phyloP scores from a whole-genome alignment of 2,329 filamentous ascomycete genomes.

The Stagonosporopsis chrysanthemi region DNA sequence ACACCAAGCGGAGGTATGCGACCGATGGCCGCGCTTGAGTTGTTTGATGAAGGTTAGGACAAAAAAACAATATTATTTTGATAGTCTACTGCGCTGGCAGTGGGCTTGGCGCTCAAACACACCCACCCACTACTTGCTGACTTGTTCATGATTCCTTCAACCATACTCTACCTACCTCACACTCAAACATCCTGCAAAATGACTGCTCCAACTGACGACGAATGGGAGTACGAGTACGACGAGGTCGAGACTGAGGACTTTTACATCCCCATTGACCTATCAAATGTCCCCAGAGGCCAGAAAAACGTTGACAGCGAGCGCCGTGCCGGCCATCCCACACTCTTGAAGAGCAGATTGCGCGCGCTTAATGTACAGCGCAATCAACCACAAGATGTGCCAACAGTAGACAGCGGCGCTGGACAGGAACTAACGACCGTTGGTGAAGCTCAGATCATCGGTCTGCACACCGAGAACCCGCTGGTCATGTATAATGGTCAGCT shows the following conservation, averaged over 20 bases:
- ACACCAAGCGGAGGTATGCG: conserved; percentile 34
- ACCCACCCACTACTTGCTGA: not conserved
- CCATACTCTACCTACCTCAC: not conserved
- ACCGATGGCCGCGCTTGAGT: conserved; percentile 20
- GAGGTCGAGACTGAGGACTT: conserved; percentile 63
- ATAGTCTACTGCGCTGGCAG: too few species aligned
- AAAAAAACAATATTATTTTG: too few species aligned
- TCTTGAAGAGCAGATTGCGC: conserved; percentile 41
- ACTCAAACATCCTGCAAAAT: not conserved
- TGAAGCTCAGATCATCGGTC: conserved; percentile 79
- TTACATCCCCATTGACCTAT: conserved; percentile 68
- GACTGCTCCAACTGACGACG: conserved; percentile 39
- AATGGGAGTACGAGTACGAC: conserved; percentile 70
- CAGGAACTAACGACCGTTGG: conserved; percentile 36
- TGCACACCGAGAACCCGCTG: conserved; percentile 78
- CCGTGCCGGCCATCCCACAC: conserved; percentile 33
- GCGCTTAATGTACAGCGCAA: conserved; percentile 36
- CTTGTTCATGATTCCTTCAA: not conserved
- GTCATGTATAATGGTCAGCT: conserved; percentile 80
- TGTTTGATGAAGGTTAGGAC: not conserved
- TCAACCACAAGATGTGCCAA: conserved; percentile 20
- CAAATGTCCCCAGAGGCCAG: conserved; percentile 44
- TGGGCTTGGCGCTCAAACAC: not conserved
- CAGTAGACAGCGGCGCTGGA: conserved; percentile 17
- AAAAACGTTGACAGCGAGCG: conserved; percentile 26